Percentiles rank a stretch among this genome's conserved stretches.
These are phyloP conservation scores for Dothideomycetes sp. DNA, from an alignment of 2,329 filamentous ascomycete species.

Conservation along the genomic window DNA sequence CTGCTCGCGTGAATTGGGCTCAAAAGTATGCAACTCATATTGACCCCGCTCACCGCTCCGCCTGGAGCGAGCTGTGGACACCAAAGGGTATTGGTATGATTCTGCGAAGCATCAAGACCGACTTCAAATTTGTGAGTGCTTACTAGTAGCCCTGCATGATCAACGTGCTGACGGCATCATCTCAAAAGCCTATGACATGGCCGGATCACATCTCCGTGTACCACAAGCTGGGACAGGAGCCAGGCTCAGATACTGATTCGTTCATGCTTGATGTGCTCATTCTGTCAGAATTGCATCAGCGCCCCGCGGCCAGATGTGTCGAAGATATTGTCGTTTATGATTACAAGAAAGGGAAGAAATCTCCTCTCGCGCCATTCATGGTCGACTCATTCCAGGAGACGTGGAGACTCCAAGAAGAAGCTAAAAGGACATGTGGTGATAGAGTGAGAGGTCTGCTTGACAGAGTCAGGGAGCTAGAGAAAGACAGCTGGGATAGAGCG, in stretches of 20 bases:
- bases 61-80: constrained; percentile 61
- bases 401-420: constrained; percentile 51
- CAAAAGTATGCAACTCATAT: constrained; percentile 54
- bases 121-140: constrained; percentile 73
- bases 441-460: constrained; percentile 46
- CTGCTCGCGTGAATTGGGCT: constrained; percentile 68
- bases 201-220: constrained; percentile 76
- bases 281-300: constrained; percentile 62
- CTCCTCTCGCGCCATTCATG: constrained; percentile 49
- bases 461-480: constrained; percentile 54
- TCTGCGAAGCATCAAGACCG: constrained; percentile 64
- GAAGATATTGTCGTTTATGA: constrained; percentile 78
- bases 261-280: constrained; percentile 55
- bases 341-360: constrained; percentile 49
- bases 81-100: constrained; percentile 62
- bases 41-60: constrained; percentile 47
- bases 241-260: constrained; percentile 37
- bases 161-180: background rate
- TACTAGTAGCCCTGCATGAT: background rate
- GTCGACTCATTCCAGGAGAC: constrained; percentile 47
- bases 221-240: constrained; percentile 57
- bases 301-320: constrained; percentile 60
- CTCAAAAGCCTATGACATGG: constrained; percentile 61
- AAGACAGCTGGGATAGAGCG: constrained; percentile 59
- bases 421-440: constrained; percentile 39